Percentiles rank a stretch among this genome's conserved stretches.
Conservation (phyloP, 2,329 filamentous ascomycete species). For the Aspergillus puulaauensis region DNA sequence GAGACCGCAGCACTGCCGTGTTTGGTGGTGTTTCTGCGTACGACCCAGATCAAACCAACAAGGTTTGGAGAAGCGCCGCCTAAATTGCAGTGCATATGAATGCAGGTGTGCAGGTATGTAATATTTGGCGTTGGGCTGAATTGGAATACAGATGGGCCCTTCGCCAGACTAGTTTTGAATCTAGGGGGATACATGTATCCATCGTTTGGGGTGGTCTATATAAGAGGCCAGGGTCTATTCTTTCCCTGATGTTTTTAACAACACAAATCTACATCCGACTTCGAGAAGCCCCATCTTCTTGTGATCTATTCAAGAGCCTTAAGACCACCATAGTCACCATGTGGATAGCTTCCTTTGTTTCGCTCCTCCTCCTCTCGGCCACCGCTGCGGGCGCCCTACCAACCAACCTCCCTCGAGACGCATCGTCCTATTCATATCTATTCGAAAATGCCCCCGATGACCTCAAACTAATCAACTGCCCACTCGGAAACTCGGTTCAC, state of each 20-base stretch:
- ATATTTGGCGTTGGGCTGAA: neutral
- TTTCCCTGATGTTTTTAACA: neutral
- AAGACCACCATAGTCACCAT: neutral
- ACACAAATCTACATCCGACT: neutral
- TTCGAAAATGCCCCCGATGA: neutral
- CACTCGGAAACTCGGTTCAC: constrained; percentile 15
- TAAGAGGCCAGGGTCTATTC: neutral
- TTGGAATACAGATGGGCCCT: neutral
- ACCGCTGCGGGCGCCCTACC: neutral
- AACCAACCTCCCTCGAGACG: neutral
- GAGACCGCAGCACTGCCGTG: neutral
- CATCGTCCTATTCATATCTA: neutral
- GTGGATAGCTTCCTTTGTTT: neutral
- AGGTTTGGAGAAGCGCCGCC: constrained; percentile 12
- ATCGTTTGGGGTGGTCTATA: neutral
- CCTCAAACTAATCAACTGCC: constrained; percentile 21
- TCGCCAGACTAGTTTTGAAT: neutral
- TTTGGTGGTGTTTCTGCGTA: neutral
- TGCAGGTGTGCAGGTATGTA: neutral
- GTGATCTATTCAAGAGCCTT: neutral
- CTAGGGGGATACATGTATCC: neutral
- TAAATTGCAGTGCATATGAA: constrained; percentile 9
- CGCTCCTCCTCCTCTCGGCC: neutral
- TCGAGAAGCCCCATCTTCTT: neutral
- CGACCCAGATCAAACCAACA: constrained; percentile 11